Evolutionary conservation across 176 grass and related monocot genomes (phyloP).

Genomic region (Triticum monococcum): DNA sequence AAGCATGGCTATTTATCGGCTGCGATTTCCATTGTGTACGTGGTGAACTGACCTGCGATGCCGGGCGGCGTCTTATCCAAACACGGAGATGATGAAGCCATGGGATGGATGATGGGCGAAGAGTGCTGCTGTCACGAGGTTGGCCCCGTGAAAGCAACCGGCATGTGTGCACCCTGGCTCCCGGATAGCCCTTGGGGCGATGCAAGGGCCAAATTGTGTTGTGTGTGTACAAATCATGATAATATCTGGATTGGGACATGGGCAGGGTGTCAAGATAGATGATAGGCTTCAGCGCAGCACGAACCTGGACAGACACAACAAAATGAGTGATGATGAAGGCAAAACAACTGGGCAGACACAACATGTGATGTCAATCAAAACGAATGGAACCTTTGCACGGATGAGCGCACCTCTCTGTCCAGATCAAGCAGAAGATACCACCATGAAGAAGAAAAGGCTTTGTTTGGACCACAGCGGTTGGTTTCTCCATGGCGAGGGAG

Average conservation of each 20-base stretch:
- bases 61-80: neutral
- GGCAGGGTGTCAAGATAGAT: conserved; percentile 22
- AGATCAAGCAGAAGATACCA: neutral
- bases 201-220: conserved; percentile 16
- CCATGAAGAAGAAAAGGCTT: neutral
- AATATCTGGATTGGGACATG: conserved; percentile 24
- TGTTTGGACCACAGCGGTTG: neutral
- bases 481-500: neutral
- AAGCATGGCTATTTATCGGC: neutral
- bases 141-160: conserved; percentile 45
- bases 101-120: conserved; percentile 1
- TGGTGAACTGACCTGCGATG: neutral
- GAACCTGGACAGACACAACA: neutral
- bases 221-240: neutral
- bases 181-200: conserved; percentile 18
- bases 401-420: neutral
- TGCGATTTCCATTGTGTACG: neutral
- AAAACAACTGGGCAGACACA: neutral
- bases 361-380: neutral
- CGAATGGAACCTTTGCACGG: neutral
- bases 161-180: neutral
- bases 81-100: conserved; percentile 7
- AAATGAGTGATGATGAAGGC: neutral
- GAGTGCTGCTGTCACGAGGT: conserved; percentile 16
- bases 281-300: neutral